Evolutionary conservation across 208 protist species (phyloP), one percentile per base, ranked within the genome.

Genomic region (Tetramitus jugosus): DNA sequence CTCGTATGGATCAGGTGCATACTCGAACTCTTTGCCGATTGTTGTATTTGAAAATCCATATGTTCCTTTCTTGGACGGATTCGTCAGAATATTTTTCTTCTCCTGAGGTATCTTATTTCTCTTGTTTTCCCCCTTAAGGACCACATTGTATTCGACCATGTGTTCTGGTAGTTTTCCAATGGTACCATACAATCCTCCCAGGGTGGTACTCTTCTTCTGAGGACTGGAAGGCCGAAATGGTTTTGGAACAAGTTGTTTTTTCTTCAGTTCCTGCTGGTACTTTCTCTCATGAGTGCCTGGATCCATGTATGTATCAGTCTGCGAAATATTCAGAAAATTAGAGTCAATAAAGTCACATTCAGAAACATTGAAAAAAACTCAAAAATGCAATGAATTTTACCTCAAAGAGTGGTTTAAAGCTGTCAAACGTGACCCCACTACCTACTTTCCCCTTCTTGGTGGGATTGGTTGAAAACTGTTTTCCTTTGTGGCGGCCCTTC

Each of bases 341-440:
- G n/a, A n/a, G n/a, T n/a, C n/a, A n/a, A n/a, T n/a, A n/a, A n/a
- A n/a, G n/a, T n/a, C n/a, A n/a, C n/a, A n/a, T n/a, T n/a, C n/a
- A n/a, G n/a, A n/a, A n/a, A n/a, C n/a, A n/a, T n/a, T n/a, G n/a
- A n/a, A n/a, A n/a, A n/a, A n/a, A n/a, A n/a, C n/a, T n/a, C n/a
- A n/a, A n/a, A n/a, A n/a, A n/a, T n/a, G n/a, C n/a, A n/a, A n/a
- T n/a, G n/a, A n/a, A 29, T 29, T 71, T 40, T 33, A 23, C 40
- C 33, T 71, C 65, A 71, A 49, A 71, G 8, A 71, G 65, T 20
- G 39, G 20, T 26, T 71, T 71, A 46, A 71, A 71, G 10, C 29
- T 40, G 43, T 40, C 65, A 31, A 71, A 71, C 3, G 65, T 71
- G 2, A 49, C 49, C 29, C 40, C 40, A 31, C 17, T 71, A 33